A percentile compares a stretch with the other conserved stretches of the same genome.
Conservation (phyloP, 176 grass and related monocot species). For the Juncus inflexus region DNA sequence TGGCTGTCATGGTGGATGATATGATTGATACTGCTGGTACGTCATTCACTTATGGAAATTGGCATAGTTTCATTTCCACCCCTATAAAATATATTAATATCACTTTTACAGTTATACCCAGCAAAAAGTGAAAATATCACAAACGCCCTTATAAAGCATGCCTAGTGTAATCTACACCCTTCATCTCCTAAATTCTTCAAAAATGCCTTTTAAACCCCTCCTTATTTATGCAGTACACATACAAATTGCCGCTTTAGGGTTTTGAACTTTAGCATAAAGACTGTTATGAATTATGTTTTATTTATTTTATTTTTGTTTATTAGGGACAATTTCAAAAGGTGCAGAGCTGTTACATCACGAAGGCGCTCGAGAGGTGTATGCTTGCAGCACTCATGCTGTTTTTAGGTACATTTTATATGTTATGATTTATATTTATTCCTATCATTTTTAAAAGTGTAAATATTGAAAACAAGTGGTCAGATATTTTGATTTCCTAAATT, state of each 20-base stretch:
- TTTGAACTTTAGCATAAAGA: not conserved
- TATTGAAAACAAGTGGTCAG: not conserved
- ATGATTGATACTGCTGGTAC: conserved; percentile 99
- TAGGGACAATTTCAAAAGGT: conserved; percentile 96
- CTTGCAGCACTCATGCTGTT: conserved; percentile 97
- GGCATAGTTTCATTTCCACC: not conserved
- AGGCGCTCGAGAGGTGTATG: conserved; percentile 99
- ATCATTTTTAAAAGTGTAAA: too few species aligned
- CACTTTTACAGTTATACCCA: not conserved
- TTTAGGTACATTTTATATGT: conserved; percentile 59
- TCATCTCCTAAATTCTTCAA: not conserved
- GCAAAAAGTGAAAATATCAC: too few species aligned
- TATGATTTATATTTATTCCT: too few species aligned
- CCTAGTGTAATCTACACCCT: conserved; percentile 10
- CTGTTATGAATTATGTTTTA: conserved; percentile 21
- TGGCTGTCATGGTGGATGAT: conserved; percentile 98
- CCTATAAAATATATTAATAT: not conserved
- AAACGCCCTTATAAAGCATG: not conserved
- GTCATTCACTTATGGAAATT: conserved; percentile 19
- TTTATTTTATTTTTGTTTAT: conserved; percentile 23
- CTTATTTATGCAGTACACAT: conserved; percentile 8
- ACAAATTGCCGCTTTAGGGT: conserved; percentile 1
- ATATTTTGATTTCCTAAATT: conserved; percentile 3
- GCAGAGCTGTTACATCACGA: conserved; percentile 90
- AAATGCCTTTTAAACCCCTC: conserved; percentile 3